Base-by-base conservation (phyloP, 768 basidiomycete species). In the Thelephora aurantiotincta region DNA sequence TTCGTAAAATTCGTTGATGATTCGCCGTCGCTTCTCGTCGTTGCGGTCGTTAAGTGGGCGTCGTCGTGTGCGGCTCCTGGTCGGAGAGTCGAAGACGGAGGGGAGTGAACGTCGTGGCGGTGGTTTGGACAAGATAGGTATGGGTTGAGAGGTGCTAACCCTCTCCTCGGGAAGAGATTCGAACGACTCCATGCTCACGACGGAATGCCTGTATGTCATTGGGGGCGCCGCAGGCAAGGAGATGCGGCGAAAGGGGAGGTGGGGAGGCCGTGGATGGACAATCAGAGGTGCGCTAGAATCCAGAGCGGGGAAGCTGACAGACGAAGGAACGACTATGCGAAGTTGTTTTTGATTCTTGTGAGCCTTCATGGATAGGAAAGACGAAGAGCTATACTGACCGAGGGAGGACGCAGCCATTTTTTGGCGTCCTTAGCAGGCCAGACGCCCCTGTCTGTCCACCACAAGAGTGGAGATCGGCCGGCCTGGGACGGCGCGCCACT, bases 1-100 rank as follows among this genome's bases (percentile, higher is more conserved):
- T 48, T 82, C 77, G 54, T 77, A 79, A 52, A 92, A 82, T 58
- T 92, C 89, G 38, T 75, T 69, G n/a, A 89, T 69, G 34, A 91
- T 71, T 60, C 77, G 85, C 41, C 71, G 63, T 44, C 81, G 67
- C 59, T 81, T 90, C 35, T 63, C 63, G 41, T 72, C 68, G 43
- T 63, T 65, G 43, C 70, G 68, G 44, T 75, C 71, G 55, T 78
- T 69, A 1, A 65, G 54, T 11, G 69, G 70, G 49, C 63, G 68
- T 44, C 67, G 62, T 38, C 68, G 57, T 33, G 57, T 57, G 9
- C 26, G 26, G n/a, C 60, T 58, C 36, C 66, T 65, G 45, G 68
- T 59, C 0, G 65, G 59, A n/a, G 63, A 61, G 38, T 75, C 71
- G 4, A 62, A 48, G 16, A 70, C 68, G 3, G 65, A 57, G 1